These are phyloP conservation scores for Echium plantagineum DNA, from an alignment of 257 asterid genomes.

Conservation along the genomic window DNA sequence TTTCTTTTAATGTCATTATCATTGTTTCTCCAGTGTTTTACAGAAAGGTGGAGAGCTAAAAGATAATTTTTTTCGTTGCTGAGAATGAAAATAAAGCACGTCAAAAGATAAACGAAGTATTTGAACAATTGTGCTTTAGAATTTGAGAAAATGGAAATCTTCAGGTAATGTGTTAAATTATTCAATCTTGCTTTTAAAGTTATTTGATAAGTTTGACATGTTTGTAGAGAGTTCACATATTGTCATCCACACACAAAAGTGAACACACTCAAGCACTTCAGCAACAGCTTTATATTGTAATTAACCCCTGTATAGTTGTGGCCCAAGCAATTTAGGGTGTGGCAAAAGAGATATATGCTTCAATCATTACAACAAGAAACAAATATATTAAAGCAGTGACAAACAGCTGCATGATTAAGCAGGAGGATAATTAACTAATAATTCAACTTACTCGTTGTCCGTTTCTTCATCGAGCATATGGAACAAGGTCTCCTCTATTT, in stretches of 20 bases:
- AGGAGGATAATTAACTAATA: neutral
- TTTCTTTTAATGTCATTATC: neutral
- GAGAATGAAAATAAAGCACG: neutral
- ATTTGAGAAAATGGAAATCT: too few species aligned
- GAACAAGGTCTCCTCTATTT: conserved; percentile 88
- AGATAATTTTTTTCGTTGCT: too few species aligned
- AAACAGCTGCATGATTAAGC: neutral
- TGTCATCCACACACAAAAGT: neutral
- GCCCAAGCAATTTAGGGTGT: too few species aligned
- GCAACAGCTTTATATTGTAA: too few species aligned
- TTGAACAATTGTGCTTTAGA: too few species aligned
- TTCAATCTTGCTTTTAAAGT: neutral
- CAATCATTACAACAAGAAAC: too few species aligned
- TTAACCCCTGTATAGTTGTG: too few species aligned
- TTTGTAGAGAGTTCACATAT: too few species aligned
- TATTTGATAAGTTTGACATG: neutral
- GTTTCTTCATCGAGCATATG: conserved; percentile 98
- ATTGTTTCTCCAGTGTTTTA: neutral
- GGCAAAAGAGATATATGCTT: too few species aligned
- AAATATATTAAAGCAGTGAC: too few species aligned
- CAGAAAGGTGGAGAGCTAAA: too few species aligned
- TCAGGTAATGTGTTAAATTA: neutral
- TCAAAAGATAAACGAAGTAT: neutral
- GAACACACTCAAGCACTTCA: neutral
- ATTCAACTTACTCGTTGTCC: conserved; percentile 71